Percentiles rank a stretch among this genome's conserved stretches.
Evolutionary conservation across 805 yeast genomes (phyloP).

Genomic region (Saturnispora saitoi): DNA sequence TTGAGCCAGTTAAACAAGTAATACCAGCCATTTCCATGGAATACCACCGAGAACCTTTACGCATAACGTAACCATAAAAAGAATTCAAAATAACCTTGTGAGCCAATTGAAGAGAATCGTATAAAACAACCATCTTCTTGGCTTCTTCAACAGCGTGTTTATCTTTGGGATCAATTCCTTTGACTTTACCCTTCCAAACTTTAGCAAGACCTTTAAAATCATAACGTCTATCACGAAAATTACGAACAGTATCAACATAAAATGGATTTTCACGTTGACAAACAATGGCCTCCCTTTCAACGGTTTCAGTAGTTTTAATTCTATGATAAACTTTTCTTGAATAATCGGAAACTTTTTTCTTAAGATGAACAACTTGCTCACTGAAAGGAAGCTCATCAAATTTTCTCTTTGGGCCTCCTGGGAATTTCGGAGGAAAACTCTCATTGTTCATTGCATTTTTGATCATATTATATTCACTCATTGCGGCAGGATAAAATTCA

Average conservation of each 20-base stretch:
- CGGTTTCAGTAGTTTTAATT: conserved; percentile 70
- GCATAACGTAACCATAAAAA: conserved; percentile 96
- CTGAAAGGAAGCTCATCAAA: conserved; percentile 70
- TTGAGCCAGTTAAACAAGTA: conserved; percentile 96
- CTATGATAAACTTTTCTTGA: conserved; percentile 80
- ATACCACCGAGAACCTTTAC: conserved; percentile 98
- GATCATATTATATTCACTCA: conserved; percentile 86
- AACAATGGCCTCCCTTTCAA: conserved; percentile 85
- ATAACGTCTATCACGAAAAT: conserved; percentile 91
- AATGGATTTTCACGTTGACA: conserved; percentile 98
- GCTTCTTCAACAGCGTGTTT: conserved; percentile 75
- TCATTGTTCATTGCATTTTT: conserved; percentile 77
- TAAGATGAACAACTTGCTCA: conserved; percentile 70
- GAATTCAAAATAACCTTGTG: conserved; percentile 95
- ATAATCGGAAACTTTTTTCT: conserved; percentile 73
- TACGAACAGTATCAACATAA: conserved; percentile 88
- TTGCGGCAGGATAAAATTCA: conserved; percentile 83
- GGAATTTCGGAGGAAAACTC: conserved; percentile 54
- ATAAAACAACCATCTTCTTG: conserved; percentile 82
- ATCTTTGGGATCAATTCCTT: conserved; percentile 46
- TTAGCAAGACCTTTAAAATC: conserved; percentile 91
- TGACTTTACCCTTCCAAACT: conserved; percentile 80
- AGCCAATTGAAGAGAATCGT: conserved; percentile 92
- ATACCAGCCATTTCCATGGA: conserved; percentile 99
- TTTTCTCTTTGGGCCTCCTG: conserved; percentile 47